Conservation (phyloP, 108 stramenopile genomes). For the Craspedostauros australis region DNA sequence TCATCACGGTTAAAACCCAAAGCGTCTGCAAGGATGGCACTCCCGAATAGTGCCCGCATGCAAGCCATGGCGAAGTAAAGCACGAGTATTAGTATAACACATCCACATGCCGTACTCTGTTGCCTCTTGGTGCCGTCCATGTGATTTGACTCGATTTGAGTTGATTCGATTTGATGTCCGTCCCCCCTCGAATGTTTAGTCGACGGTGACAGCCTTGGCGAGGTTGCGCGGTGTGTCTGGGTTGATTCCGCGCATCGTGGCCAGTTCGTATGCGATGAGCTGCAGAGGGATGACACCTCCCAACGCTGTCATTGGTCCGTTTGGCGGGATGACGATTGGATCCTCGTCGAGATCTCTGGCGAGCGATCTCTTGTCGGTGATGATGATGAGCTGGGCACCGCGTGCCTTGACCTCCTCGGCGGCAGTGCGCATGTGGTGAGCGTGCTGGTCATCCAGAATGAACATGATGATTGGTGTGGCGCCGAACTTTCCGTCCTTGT, state of each 20-base stretch:
- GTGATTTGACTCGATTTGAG: too few species aligned
- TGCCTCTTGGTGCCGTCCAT: too few species aligned
- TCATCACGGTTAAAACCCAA: too few species aligned
- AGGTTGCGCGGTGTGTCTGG: conserved; percentile 98
- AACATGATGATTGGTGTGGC: conserved; percentile 99
- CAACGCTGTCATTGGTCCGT: conserved; percentile 95
- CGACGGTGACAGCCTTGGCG: conserved; percentile 99
- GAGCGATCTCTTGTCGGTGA: conserved; percentile 83
- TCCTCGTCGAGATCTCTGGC: conserved; percentile 82
- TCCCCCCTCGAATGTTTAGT: conserved; percentile 41
- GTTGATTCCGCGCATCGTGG: conserved; percentile 92
- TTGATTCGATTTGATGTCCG: neutral
- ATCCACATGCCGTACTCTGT: too few species aligned
- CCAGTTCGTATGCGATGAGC: conserved; percentile 97
- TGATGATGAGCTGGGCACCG: conserved; percentile 93
- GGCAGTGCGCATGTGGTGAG: conserved; percentile 90
- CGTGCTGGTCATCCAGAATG: conserved; percentile 96
- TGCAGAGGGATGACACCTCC: conserved; percentile 93
- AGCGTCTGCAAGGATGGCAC: too few species aligned
- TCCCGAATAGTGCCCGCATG: too few species aligned
- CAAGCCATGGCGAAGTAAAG: too few species aligned
- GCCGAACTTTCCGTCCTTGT: conserved; percentile 86
- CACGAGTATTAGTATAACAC: too few species aligned
- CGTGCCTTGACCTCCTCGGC: conserved; percentile 96
- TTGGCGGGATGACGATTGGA: conserved; percentile 93